These are phyloP conservation scores for Trametes hirsuta DNA, from an alignment of 1,284 basidiomycete species.

Conservation along the genomic window DNA sequence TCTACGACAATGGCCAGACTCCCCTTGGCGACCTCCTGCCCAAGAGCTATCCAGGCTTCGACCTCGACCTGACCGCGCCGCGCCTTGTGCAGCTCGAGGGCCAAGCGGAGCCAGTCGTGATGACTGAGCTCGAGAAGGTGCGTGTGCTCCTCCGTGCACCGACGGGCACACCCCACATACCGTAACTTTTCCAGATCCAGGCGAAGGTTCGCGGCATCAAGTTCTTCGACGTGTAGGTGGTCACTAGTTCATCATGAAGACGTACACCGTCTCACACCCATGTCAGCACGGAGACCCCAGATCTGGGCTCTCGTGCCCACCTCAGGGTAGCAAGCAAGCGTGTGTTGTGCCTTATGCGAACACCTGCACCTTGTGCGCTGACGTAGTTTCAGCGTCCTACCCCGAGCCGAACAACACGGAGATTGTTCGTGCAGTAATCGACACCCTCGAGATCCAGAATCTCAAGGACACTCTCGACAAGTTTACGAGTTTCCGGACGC, in stretches of 20 bases:
- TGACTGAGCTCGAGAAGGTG: slow-evolving; percentile 86
- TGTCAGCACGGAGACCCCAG: slow-evolving; percentile 73
- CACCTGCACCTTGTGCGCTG: background rate
- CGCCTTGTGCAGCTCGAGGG: slow-evolving; percentile 79
- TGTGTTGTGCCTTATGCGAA: slow-evolving; percentile 32
- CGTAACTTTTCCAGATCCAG: slow-evolving; percentile 57
- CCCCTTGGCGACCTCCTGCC: slow-evolving; percentile 23
- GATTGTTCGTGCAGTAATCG: slow-evolving; percentile 60
- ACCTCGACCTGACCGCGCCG: slow-evolving; percentile 69
- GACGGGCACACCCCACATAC: slow-evolving; percentile 18
- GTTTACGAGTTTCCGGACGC: slow-evolving; percentile 76
- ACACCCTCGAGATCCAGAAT: slow-evolving; percentile 67
- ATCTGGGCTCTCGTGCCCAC: slow-evolving; percentile 54
- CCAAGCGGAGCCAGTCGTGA: slow-evolving; percentile 64
- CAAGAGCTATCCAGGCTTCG: slow-evolving; percentile 42
- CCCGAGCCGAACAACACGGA: slow-evolving; percentile 62
- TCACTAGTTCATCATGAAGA: slow-evolving; percentile 16
- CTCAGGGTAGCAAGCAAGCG: slow-evolving; percentile 42
- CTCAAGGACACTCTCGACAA: slow-evolving; percentile 70
- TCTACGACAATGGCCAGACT: slow-evolving; percentile 26
- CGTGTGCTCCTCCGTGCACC: slow-evolving; percentile 3
- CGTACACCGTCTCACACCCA: slow-evolving; percentile 18
- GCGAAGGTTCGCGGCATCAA: slow-evolving; percentile 74
- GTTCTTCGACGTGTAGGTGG: slow-evolving; percentile 85
- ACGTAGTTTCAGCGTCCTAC: slow-evolving; percentile 48